A percentile compares a stretch with the other conserved stretches of the same genome.
phyloP scores from a whole-genome alignment of 2,329 filamentous ascomycete species.

The Talaromyces sp. region DNA sequence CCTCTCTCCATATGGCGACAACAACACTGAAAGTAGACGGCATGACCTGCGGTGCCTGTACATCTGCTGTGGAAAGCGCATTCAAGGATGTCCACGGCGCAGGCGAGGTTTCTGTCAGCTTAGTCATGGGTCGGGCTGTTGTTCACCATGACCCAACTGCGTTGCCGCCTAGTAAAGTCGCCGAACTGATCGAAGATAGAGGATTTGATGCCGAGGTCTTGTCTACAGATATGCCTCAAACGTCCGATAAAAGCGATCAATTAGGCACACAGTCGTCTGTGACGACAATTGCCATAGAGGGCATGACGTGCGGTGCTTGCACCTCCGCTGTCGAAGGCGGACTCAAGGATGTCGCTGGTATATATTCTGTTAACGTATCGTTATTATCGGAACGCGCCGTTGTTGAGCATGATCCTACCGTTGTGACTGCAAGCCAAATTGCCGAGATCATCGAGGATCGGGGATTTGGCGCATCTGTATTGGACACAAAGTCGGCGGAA shows the following conservation, averaged over 20 bases:
- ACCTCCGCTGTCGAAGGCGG: conserved; percentile 79
- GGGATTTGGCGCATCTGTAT: conserved; percentile 73
- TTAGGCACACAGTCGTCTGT: conserved; percentile 43
- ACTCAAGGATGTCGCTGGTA: conserved; percentile 67
- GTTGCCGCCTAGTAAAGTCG: conserved; percentile 68
- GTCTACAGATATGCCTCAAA: conserved; percentile 66
- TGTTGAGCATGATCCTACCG: conserved; percentile 66
- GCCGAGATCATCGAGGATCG: conserved; percentile 59
- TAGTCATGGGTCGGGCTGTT: conserved; percentile 95
- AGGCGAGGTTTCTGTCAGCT: conserved; percentile 79
- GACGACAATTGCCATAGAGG: conserved; percentile 73
- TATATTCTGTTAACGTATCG: conserved; percentile 75
- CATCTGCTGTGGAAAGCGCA: conserved; percentile 86
- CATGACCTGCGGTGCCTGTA: conserved; percentile 86
- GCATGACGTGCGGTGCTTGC: conserved; percentile 89
- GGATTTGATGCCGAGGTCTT: conserved; percentile 89
- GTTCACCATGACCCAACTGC: conserved; percentile 76
- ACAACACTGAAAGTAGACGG: conserved; percentile 88
- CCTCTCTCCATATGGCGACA: conserved; percentile 52
- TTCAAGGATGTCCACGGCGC: conserved; percentile 79
- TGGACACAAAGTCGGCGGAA: conserved; percentile 55
- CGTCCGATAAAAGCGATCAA: conserved; percentile 25
- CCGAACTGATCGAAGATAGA: conserved; percentile 82
- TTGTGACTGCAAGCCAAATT: conserved; percentile 50
- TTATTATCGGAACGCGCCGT: conserved; percentile 80